Evolutionary conservation across 108 stramenopile species (phyloP), one percentile per base, ranked within the genome.

Genomic region (Epithemia pelagica): DNA sequence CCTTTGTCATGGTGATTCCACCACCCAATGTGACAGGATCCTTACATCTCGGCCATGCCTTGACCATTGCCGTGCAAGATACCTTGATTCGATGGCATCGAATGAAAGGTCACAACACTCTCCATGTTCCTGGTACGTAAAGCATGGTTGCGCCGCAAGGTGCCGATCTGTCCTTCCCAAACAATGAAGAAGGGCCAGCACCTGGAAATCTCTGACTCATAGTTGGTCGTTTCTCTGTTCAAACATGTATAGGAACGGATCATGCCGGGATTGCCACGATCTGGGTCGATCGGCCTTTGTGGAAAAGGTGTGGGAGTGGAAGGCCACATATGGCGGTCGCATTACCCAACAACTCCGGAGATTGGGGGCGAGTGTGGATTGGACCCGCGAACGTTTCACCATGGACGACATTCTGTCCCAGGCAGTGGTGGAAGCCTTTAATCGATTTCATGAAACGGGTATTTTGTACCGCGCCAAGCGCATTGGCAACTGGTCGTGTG

Each of bases 251-350:
- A 83, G 96, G 99, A 67, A 98, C 94, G 28, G 99, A 99, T 71
- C 99, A 99, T 69, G 99, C 99, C 21, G 99, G 99, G 30, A 99
- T 99, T 71, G 99, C 99, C 99, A 99, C 69, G 96, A 98, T 66
- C 82, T 99, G 52, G 99, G 99, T 18, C 87, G 99, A 52, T 95
- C 96, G 60, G 80, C 89, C 67, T 97, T 97, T 71, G 82, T 97
- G 54, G 68, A 91, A 71, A 92, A 95, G 65, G 96, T 99, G 52
- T 99, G 98, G 98, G 96, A 96, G 62, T 99, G 98, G 98, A 99
- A 99, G 82, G 84, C 84, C 26, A 83, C 95, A 57, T 98, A 98
- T 70, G 98, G 98, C 54, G 75, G 78, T 32, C 77, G 79, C 52
- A 99, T 99, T 71, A 92, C 87, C 1, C 86, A 63, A 15, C 99